A percentile compares a stretch with the other conserved stretches of the same genome.
phyloP scores from a whole-genome alignment of 1,139 yeast species.

The Blastobotrys indianensis region DNA sequence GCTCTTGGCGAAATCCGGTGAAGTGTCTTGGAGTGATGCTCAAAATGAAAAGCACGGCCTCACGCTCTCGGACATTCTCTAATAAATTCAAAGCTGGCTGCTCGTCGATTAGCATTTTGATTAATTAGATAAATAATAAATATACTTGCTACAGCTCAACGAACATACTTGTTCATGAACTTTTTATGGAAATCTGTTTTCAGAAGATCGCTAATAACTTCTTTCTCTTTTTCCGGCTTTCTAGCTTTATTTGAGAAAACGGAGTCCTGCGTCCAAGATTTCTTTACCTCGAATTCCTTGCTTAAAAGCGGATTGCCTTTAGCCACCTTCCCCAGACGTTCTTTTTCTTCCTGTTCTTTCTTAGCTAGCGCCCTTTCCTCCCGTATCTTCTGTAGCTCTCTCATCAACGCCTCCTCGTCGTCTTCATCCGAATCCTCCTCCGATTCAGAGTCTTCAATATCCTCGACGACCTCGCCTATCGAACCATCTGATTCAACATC shows the following conservation, averaged over 20 bases:
- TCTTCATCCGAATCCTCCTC: constrained; percentile 27
- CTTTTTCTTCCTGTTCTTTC: constrained; percentile 24
- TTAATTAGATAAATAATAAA: too few species aligned
- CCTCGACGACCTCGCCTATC: neutral
- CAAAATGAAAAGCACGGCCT: too few species aligned
- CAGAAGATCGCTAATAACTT: constrained; percentile 60
- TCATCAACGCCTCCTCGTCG: constrained; percentile 37
- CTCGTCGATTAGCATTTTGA: too few species aligned
- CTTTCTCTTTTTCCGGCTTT: constrained; percentile 26
- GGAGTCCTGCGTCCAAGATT: constrained; percentile 43
- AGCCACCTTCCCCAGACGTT: constrained; percentile 28
- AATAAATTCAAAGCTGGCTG: too few species aligned
- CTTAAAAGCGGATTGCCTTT: constrained; percentile 44
- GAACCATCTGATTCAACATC: constrained; percentile 20
- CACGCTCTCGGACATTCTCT: too few species aligned
- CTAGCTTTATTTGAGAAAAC: constrained; percentile 40
- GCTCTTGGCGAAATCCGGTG: too few species aligned
- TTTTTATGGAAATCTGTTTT: constrained; percentile 65
- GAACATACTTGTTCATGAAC: constrained; percentile 61
- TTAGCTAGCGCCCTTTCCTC: constrained; percentile 36
- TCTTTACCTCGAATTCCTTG: constrained; percentile 31
- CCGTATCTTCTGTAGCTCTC: constrained; percentile 51
- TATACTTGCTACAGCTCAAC: constrained; percentile 27
- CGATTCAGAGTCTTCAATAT: constrained; percentile 19
- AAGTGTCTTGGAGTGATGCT: too few species aligned